These are phyloP conservation scores for Gloeophyllum trabeum DNA, from an alignment of 768 basidiomycete genomes.

Conservation along the genomic window DNA sequence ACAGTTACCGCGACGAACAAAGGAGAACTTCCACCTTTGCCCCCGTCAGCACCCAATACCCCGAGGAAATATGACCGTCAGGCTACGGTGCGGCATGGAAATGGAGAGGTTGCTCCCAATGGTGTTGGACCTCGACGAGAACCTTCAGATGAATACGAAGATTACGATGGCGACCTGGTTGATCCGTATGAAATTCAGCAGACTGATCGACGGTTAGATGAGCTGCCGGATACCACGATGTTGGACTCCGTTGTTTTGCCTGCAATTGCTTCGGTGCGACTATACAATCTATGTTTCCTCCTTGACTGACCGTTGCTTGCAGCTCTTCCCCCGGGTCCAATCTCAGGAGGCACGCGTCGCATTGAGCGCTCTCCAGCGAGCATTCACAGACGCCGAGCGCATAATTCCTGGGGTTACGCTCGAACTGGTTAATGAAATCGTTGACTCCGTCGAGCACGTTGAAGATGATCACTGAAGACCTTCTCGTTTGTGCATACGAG, in stretches of 20 bases:
- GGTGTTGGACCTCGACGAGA: conserved; percentile 27
- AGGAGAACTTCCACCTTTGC: conserved; percentile 49
- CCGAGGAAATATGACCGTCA: conserved; percentile 38
- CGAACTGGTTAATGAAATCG: conserved; percentile 90
- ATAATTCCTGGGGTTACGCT: conserved; percentile 91
- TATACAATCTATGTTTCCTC: conserved; percentile 1
- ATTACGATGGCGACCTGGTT: conserved; percentile 40
- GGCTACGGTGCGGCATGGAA: conserved; percentile 52
- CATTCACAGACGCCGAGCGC: conserved; percentile 91
- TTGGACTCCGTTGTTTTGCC: conserved; percentile 92
- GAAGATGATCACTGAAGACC: too few relatives aligned
- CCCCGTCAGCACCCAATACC: conserved; percentile 20
- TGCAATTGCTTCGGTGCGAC: conserved; percentile 84
- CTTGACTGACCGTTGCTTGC: conserved; percentile 4
- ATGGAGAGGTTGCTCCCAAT: conserved; percentile 16
- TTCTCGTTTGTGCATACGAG: too few relatives aligned
- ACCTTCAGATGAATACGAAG: conserved; percentile 47
- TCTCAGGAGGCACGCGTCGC: conserved; percentile 87
- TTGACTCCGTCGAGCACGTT: conserved; percentile 85
- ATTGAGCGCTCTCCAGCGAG: conserved; percentile 76
- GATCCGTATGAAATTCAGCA: neutral
- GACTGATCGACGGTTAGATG: conserved; percentile 27
- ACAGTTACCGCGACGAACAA: conserved; percentile 24
- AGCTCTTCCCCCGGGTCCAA: conserved; percentile 89
- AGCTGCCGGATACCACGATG: conserved; percentile 78